phyloP scores from a whole-genome alignment of 179 eudicot genomes.

The Nepenthes alata region DNA sequence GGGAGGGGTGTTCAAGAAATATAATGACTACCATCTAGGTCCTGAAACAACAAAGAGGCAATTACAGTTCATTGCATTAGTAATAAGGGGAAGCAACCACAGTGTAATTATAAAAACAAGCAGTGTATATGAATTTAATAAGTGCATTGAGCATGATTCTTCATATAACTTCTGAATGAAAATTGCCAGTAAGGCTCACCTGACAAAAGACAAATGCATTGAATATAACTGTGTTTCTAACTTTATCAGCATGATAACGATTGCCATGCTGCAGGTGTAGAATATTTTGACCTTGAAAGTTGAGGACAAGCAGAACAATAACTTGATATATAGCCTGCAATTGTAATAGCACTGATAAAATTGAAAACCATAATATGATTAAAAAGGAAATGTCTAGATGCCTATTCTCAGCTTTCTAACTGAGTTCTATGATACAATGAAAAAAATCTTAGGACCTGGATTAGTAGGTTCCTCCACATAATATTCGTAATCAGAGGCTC shows the following conservation, averaged over 20 bases:
- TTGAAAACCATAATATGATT: not conserved
- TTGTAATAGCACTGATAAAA: not conserved
- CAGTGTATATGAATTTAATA: too few relatives aligned
- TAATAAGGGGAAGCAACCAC: too few relatives aligned
- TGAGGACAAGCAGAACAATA: constrained; percentile 59
- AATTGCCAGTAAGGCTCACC: constrained; percentile 22
- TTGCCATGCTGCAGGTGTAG: constrained; percentile 32
- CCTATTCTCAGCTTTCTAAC: not conserved
- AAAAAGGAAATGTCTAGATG: too few relatives aligned
- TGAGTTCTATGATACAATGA: constrained; percentile 2
- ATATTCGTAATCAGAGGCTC: constrained; percentile 87
- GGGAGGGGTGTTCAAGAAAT: too few relatives aligned
- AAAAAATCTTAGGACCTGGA: constrained; percentile 41
- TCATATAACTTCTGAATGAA: too few relatives aligned
- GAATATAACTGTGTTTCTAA: constrained; percentile 75
- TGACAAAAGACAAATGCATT: constrained; percentile 86
- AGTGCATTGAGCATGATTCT: too few relatives aligned
- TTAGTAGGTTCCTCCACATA: constrained; percentile 84
- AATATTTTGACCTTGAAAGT: constrained; percentile 48
- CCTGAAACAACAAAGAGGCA: too few relatives aligned
- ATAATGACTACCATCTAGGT: too few relatives aligned
- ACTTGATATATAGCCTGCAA: constrained; percentile 76
- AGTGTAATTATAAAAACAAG: too few relatives aligned
- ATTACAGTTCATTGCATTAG: too few relatives aligned
- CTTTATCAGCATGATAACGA: constrained; percentile 35